Base-by-base conservation (phyloP, 371 early-diverging fungal species). In the Mortierella sp. region DNA sequence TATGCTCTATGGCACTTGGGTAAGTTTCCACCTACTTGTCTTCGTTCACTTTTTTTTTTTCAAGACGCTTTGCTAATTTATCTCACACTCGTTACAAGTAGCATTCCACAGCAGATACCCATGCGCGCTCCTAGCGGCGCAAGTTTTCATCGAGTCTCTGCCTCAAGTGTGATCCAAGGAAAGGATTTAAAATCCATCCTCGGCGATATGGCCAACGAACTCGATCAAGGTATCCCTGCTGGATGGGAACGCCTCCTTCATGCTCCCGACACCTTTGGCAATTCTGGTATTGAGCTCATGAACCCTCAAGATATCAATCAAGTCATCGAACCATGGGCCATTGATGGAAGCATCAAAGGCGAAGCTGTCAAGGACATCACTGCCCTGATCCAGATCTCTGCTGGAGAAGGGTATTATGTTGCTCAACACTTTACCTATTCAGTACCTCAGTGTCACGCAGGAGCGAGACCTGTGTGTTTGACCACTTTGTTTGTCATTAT, bases 351-450 rank as follows among this genome's bases (percentile, higher is more conserved):
- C n/a, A 45, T 45, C 45, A 15, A 45, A 3, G 45, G 6, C 45
- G 45, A 45, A 19, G 45, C 19, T 45, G n/a, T 45, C 15, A 45
- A 26, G 9, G 49, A 62, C 34, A 62, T 62, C 29, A 29, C 43
- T 17, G 34, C 47, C 42, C 6, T 62, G 31, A 32, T 62, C 13
- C 63, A 19, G 32, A 28, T 61, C 15, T 51, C 64, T 23, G 55
- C 54, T n/a, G 54, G 54, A 37, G 64, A 54, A 12, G 64, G 64
- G 22, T 31, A 31, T 32, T 64, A 64, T 28, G 23, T 53, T 15
- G 64, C 64, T 54, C 64, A 64, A 54, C 54, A 40, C 12, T 64
- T 64, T 31, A 35, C 55, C 12, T 53, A 53, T 19, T 12, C 17
- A 17, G 17, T 51, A 22, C 32, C 51, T 17, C 34, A 54, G 23